phyloP scores from a whole-genome alignment of 306 rosid species.

The Betula pendula region DNA sequence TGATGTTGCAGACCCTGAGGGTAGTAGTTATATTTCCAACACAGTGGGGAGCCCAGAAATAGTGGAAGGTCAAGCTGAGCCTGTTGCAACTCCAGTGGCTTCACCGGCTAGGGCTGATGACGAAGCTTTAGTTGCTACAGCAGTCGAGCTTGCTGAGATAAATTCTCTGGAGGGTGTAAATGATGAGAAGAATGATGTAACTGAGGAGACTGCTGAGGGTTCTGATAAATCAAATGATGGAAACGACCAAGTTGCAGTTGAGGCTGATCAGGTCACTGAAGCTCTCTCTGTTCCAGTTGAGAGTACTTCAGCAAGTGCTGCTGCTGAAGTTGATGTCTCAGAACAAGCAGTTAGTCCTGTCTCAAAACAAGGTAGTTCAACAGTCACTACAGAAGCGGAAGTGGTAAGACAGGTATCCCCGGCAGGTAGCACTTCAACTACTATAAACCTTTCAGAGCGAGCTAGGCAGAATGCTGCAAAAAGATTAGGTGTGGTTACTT shows the following conservation, averaged over 20 bases:
- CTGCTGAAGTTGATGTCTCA: constrained; percentile 41
- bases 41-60: constrained; percentile 45
- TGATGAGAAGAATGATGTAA: constrained; percentile 69
- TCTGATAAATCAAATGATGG: constrained; percentile 67
- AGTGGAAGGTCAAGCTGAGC: constrained; percentile 63
- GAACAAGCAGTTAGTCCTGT: constrained; percentile 42
- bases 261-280: constrained; percentile 57
- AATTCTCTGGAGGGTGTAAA: constrained; percentile 54
- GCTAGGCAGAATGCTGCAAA: constrained; percentile 64
- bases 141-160: constrained; percentile 55
- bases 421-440: constrained; percentile 39
- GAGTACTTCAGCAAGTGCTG: constrained; percentile 31
- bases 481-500: constrained; percentile 60
- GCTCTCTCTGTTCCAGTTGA: constrained; percentile 39
- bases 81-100: constrained; percentile 56
- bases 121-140: constrained; percentile 40
- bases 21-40: constrained; percentile 43
- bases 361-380: constrained; percentile 31
- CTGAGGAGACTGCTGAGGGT: constrained; percentile 70
- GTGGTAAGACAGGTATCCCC: constrained; percentile 60
- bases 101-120: constrained; percentile 67
- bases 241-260: constrained; percentile 46
- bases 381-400: constrained; percentile 40
- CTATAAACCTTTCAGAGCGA: constrained; percentile 62
- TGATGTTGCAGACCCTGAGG: constrained; percentile 63